A percentile compares a stretch with the other conserved stretches of the same genome.
phyloP scores from a whole-genome alignment of 495 filamentous ascomycete species.

The Cairneyella variabilis region DNA sequence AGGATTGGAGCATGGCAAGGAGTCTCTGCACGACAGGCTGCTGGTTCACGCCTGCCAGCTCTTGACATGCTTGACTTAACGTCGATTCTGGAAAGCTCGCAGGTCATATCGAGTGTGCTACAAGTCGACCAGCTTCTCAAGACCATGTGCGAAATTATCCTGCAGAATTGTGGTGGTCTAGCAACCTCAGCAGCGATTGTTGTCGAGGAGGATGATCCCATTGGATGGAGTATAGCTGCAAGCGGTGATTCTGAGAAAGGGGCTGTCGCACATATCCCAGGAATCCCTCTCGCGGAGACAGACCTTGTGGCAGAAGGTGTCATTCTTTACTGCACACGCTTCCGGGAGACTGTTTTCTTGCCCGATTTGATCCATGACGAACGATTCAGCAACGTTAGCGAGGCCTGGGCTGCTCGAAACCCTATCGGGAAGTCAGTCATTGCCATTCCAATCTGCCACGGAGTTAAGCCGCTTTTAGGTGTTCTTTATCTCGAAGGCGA shows the following conservation, averaged over 20 bases:
- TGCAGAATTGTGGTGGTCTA: constrained; percentile 76
- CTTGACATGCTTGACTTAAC: constrained; percentile 84
- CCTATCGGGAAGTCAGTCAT: constrained; percentile 75
- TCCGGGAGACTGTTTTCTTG: constrained; percentile 78
- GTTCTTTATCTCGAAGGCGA: constrained; percentile 84
- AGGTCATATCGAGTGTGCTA: constrained; percentile 86
- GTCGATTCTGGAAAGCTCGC: constrained; percentile 81
- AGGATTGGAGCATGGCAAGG: constrained; percentile 63
- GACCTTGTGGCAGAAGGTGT: constrained; percentile 69
- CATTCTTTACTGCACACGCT: constrained; percentile 76
- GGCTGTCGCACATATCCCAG: constrained; percentile 56
- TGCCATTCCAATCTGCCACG: constrained; percentile 80
- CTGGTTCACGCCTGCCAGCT: constrained; percentile 47
- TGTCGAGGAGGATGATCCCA: constrained; percentile 61
- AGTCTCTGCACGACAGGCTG: constrained; percentile 36
- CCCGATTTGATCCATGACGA: constrained; percentile 82
- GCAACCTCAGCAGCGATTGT: constrained; percentile 78
- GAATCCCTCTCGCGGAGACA: constrained; percentile 61
- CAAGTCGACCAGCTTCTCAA: constrained; percentile 78
- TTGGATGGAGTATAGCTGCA: constrained; percentile 73
- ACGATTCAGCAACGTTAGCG: constrained; percentile 76
- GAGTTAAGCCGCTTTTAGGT: constrained; percentile 67
- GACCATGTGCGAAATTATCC: constrained; percentile 87
- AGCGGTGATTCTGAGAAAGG: constrained; percentile 67
- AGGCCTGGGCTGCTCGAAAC: constrained; percentile 64